A percentile compares a stretch with the other conserved stretches of the same genome.
phyloP scores from a whole-genome alignment of 2,329 filamentous ascomycete species.

The Aspergillus sojae region DNA sequence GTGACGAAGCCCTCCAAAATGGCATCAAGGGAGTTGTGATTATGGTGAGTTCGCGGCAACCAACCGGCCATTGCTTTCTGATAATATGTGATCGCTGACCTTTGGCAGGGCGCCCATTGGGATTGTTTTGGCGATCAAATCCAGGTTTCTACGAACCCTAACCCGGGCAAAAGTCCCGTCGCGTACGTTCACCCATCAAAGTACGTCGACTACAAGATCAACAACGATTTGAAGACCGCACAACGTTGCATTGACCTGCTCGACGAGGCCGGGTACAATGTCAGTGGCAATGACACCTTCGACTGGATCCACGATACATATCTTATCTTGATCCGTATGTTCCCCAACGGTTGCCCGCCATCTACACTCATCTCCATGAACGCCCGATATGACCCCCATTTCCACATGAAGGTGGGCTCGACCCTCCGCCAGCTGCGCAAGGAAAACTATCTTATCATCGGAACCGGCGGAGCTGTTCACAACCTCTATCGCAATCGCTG shows the following conservation, averaged over 20 bases:
- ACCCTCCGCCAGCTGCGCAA: slow-evolving; percentile 59
- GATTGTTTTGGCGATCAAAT: slow-evolving; percentile 59
- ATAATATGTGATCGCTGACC: neutral
- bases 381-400: slow-evolving; percentile 28
- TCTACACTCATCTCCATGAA: slow-evolving; percentile 64
- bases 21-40: slow-evolving; percentile 66
- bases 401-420: slow-evolving; percentile 59
- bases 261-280: slow-evolving; percentile 56
- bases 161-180: slow-evolving; percentile 64
- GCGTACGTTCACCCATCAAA: slow-evolving; percentile 68
- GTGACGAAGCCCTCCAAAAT: slow-evolving; percentile 62
- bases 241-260: slow-evolving; percentile 56
- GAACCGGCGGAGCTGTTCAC: slow-evolving; percentile 67
- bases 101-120: slow-evolving; percentile 64
- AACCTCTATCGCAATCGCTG: slow-evolving; percentile 71
- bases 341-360: slow-evolving; percentile 65
- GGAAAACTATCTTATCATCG: slow-evolving; percentile 61
- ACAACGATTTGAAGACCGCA: slow-evolving; percentile 59
- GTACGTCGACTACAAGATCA: slow-evolving; percentile 64
- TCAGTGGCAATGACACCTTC: slow-evolving; percentile 56
- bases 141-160: slow-evolving; percentile 63
- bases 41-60: slow-evolving; percentile 51
- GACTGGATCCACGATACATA: slow-evolving; percentile 76
- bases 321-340: slow-evolving; percentile 70
- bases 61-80: slow-evolving; percentile 8